Evolutionary conservation across 345 rosid species (phyloP).

Genomic region (Cochlearia excelsa): DNA sequence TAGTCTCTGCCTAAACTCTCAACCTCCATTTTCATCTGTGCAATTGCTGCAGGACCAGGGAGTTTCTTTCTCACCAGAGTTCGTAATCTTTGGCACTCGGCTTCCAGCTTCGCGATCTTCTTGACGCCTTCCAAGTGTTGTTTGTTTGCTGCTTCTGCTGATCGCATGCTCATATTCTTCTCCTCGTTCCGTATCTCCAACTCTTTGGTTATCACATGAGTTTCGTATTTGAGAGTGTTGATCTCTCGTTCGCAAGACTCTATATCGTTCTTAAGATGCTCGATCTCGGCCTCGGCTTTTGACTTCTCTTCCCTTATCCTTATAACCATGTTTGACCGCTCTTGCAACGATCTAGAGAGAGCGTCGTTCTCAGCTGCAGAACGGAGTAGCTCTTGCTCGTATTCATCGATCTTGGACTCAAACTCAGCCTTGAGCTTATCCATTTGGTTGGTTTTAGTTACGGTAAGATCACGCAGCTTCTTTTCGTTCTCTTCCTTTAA

Average conservation of each 20-base stretch:
- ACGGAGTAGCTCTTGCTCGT: conserved; percentile 77
- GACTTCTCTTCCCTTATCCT: conserved; percentile 73
- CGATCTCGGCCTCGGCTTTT: conserved; percentile 83
- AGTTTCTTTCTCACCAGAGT: conserved; percentile 89
- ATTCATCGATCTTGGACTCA: conserved; percentile 57
- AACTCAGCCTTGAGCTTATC: conserved; percentile 71
- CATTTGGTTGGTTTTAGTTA: conserved; percentile 61
- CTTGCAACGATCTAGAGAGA: conserved; percentile 77
- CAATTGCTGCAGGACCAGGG: conserved; percentile 99
- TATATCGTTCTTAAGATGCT: conserved; percentile 71
- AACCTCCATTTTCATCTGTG: conserved; percentile 97
- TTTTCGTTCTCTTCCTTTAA: conserved; percentile 90
- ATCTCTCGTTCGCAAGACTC: conserved; percentile 89
- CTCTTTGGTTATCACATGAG: conserved; percentile 73
- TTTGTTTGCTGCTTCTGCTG: conserved; percentile 89
- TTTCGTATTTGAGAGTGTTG: conserved; percentile 77
- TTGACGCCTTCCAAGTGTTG: conserved; percentile 88
- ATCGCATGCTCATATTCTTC: conserved; percentile 92
- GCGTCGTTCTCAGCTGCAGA: conserved; percentile 82
- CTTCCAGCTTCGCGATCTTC: conserved; percentile 86
- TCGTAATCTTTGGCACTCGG: conserved; percentile 94
- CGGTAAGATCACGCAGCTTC: conserved; percentile 63
- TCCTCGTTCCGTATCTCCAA: conserved; percentile 92
- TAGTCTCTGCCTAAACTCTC: conserved; percentile 74
- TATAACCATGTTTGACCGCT: conserved; percentile 72